Evolutionary conservation across 2,329 filamentous ascomycete species (phyloP).

Genomic region (Aureobasidium sp.): DNA sequence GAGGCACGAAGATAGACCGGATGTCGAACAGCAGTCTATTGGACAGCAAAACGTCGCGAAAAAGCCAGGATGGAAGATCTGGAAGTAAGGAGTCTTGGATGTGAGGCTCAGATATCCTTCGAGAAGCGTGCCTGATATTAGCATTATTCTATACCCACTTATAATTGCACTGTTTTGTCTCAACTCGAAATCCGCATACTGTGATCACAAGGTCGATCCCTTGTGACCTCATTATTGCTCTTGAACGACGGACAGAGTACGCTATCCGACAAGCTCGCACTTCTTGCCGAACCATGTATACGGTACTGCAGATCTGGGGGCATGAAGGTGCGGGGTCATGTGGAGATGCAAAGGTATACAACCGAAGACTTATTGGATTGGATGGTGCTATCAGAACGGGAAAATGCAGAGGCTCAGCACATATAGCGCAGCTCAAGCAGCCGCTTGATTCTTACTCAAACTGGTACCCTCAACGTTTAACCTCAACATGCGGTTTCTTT

Average conservation of each 20-base stretch:
- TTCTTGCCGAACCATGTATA: slow-evolving; percentile 7
- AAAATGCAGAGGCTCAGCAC: neutral
- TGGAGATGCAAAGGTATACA: neutral
- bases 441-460: neutral
- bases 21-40: neutral
- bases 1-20: neutral
- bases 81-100: slow-evolving; percentile 18
- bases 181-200: neutral
- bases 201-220: neutral
- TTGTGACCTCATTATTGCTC: neutral
- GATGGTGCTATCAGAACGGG: neutral
- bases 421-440: neutral
- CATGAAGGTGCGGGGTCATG: neutral
- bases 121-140: neutral
- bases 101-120: neutral
- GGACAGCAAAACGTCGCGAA: slow-evolving; percentile 27
- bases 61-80: slow-evolving; percentile 35
- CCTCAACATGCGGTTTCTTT: slow-evolving; percentile 4
- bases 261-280: neutral
- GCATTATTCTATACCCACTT: neutral
- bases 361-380: neutral
- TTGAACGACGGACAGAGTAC: no score
- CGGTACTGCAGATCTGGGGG: neutral
- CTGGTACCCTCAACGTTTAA: neutral
- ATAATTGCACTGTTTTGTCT: neutral